Base-by-base conservation (phyloP, 345 rosid genomes). In the Psidium friedrichsthalianum region DNA sequence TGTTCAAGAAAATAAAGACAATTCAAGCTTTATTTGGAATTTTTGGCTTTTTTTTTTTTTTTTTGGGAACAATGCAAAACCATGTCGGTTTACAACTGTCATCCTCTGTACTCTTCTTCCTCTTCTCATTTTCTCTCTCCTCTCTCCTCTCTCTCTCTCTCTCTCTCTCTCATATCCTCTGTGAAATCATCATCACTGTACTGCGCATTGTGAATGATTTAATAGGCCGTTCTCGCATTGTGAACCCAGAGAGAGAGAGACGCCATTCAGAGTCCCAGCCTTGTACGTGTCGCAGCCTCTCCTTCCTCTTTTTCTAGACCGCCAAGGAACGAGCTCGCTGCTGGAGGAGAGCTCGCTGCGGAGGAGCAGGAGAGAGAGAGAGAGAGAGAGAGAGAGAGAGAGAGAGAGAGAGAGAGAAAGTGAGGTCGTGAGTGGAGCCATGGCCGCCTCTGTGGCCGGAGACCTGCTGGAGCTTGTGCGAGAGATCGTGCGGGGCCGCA, bases 381-480 rank as follows among this genome's bases (percentile, higher is more conserved):
- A 56, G 61, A 55, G 51, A 29, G 5, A 51, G 64, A 20, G 84
- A 53, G 22, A 36, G 36, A 36, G 36, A 36, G 84, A 27, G 25
- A 56, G 61, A 55, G 36, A 36, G 36, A 36, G 36, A 36, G 84
- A 27, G 25, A 56, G 61, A 55, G 51, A 29, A 5, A 51, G 64
- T 29, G 84, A 53, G 22, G 27, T 13, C n/a, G n/a, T 83, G 51
- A 15, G 58, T 24, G 14, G 86, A 86, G 74, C 32, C n/a, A 86
- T 86, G 88, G 86, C 85, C 78, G 86, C 83, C 85, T 40, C 40
- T 82, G 87, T 64, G 25, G 87, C 87, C 84, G 85, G 84, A 51
- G 86, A 86, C 85, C 83, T 86, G 69, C 59, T 84, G 69, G 88
- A 64, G 76, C 88, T 86, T 74, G 88, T 86, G 55, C 85, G 84